Conservation (phyloP, 2,329 filamentous ascomycete genomes). For the Paecilomyces formosus region DNA sequence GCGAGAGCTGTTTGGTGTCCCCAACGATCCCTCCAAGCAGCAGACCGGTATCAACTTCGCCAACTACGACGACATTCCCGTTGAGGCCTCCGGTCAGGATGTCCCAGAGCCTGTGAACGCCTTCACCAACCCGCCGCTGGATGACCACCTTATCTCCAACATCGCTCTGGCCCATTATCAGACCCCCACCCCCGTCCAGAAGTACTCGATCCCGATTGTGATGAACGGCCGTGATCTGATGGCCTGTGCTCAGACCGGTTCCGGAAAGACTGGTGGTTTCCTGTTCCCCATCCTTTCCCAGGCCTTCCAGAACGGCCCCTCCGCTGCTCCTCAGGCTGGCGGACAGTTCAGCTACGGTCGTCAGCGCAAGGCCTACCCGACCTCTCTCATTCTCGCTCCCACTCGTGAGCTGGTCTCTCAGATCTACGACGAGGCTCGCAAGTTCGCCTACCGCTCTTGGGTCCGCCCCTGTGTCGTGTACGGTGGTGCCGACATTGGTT, state of each 20-base stretch:
- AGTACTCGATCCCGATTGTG: slow-evolving; percentile 98
- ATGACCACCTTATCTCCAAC: slow-evolving; percentile 87
- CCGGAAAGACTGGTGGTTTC: slow-evolving; percentile 99
- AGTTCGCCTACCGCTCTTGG: slow-evolving; percentile 98
- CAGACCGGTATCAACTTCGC: slow-evolving; percentile 99
- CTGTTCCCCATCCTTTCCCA: slow-evolving; percentile 98
- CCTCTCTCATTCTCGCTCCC: slow-evolving; percentile 88
- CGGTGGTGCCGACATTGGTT: slow-evolving; percentile 96
- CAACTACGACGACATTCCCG: slow-evolving; percentile 99
- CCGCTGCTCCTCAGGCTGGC: slow-evolving; percentile 51
- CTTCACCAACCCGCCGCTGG: slow-evolving; percentile 91
- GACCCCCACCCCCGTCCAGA: slow-evolving; percentile 93
- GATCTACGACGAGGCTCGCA: slow-evolving; percentile 95
- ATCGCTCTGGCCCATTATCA: slow-evolving; percentile 93
- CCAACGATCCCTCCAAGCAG: slow-evolving; percentile 90
- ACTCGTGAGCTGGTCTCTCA: slow-evolving; percentile 98
- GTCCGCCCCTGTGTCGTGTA: slow-evolving; percentile 98
- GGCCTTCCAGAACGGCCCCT: slow-evolving; percentile 84
- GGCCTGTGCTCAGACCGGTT: slow-evolving; percentile 99
- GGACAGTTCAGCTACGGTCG: slow-evolving; percentile 68
- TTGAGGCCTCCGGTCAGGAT: slow-evolving; percentile 89
- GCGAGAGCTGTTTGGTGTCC: slow-evolving; percentile 87
- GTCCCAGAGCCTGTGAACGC: slow-evolving; percentile 85
- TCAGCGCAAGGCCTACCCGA: slow-evolving; percentile 96
- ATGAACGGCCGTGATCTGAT: slow-evolving; percentile 97